Percentiles rank a stretch among this genome's conserved stretches.
Evolutionary conservation across 371 early-diverging fungal species (phyloP).

Genomic region (Mucor indicus): DNA sequence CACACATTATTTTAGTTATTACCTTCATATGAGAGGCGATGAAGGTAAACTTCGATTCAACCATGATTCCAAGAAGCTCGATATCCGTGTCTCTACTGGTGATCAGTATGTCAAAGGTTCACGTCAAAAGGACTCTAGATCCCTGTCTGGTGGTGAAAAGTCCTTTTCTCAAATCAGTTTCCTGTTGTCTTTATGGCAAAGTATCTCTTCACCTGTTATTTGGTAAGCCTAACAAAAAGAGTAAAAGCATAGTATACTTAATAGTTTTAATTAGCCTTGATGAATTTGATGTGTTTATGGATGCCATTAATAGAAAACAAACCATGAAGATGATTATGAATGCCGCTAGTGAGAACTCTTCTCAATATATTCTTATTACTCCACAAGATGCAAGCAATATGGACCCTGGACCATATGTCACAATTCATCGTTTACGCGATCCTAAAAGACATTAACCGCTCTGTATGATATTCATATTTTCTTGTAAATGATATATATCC

Average conservation of each 20-base stretch:
- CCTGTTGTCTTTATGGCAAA: conserved; percentile 95
- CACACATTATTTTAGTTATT: conserved; percentile 64
- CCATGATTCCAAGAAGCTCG: conserved; percentile 70
- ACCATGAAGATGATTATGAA: conserved; percentile 88
- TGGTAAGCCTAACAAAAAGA: conserved; percentile 48
- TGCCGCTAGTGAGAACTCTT: conserved; percentile 67
- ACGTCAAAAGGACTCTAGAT: conserved; percentile 81
- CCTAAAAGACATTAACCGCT: no score
- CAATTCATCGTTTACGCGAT: conserved; percentile 65
- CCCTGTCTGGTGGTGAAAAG: conserved; percentile 98
- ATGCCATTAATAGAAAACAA: conserved; percentile 92
- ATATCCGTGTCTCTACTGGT: conserved; percentile 51
- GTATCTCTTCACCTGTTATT: conserved; percentile 92
- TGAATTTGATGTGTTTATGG: conserved; percentile 99
- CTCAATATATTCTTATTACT: conserved; percentile 74
- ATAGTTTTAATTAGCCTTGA: conserved; percentile 67
- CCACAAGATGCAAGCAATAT: conserved; percentile 52
- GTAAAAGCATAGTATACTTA: no score
- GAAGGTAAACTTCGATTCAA: conserved; percentile 82
- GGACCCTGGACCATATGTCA: conserved; percentile 64
- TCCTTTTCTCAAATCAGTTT: conserved; percentile 98
- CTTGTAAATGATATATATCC: no score
- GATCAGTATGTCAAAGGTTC: conserved; percentile 43
- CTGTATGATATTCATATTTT: no score
- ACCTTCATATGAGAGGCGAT: conserved; percentile 85